Conservation (phyloP, 768 basidiomycete genomes). For the Pleurotus eryngii region DNA sequence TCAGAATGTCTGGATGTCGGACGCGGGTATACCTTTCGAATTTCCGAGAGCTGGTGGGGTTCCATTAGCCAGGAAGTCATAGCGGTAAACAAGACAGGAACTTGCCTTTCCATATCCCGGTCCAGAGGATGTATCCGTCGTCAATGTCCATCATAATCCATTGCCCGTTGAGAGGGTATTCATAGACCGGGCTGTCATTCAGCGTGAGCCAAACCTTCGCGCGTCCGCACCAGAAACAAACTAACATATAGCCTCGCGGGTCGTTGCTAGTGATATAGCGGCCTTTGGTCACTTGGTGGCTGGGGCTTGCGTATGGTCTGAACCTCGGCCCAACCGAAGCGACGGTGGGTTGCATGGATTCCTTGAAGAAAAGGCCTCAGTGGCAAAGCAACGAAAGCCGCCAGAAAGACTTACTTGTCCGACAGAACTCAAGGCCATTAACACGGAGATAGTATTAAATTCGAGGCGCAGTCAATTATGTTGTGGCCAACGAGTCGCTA, state of each 20-base stretch:
- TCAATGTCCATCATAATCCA: slow-evolving; percentile 98
- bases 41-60: slow-evolving; percentile 66
- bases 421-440: slow-evolving; percentile 17
- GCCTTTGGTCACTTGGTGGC: slow-evolving; percentile 81
- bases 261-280: slow-evolving; percentile 90
- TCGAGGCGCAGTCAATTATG: slow-evolving; percentile 28
- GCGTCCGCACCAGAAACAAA: slow-evolving; percentile 12
- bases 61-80: too few species aligned
- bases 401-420: slow-evolving; percentile 9
- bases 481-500: slow-evolving; percentile 19
- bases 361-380: slow-evolving; percentile 23
- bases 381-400: neutral
- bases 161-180: slow-evolving; percentile 85
- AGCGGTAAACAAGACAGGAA: slow-evolving; percentile 5
- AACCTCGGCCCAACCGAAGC: slow-evolving; percentile 40
- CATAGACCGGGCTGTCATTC: slow-evolving; percentile 68
- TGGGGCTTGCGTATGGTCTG: slow-evolving; percentile 70
- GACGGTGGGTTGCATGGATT: slow-evolving; percentile 38
- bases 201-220: too few species aligned
- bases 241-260: slow-evolving; percentile 84
- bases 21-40: slow-evolving; percentile 66
- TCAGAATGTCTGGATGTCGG: slow-evolving; percentile 4
- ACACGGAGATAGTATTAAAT: slow-evolving; percentile 9
- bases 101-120: slow-evolving; percentile 90
- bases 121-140: slow-evolving; percentile 90